Evolutionary conservation across 257 asterid species (phyloP).

Genomic region (Scutellaria galericulata): DNA sequence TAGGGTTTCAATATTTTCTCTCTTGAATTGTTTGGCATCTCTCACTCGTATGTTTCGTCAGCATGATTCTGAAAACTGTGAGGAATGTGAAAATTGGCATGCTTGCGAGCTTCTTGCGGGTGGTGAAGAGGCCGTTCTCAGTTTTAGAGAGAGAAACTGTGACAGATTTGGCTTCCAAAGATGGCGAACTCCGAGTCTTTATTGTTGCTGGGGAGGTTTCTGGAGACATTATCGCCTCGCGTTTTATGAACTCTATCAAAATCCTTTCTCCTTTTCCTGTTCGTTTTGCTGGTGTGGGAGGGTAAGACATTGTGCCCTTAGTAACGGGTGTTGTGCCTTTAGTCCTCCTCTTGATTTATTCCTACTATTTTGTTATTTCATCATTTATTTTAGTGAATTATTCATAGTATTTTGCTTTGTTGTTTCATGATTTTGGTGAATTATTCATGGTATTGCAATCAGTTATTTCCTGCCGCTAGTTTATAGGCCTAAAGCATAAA

Average conservation of each 20-base stretch:
- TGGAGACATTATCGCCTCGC: constrained; percentile 86
- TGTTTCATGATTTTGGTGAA: background rate
- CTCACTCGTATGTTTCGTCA: background rate
- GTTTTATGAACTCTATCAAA: constrained; percentile 74
- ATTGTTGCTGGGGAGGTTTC: constrained; percentile 98
- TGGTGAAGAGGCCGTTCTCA: constrained; percentile 46
- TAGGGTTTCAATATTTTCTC: too few species aligned
- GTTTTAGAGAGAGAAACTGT: constrained; percentile 47
- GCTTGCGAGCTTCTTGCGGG: constrained; percentile 36
- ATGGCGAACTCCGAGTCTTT: constrained; percentile 90
- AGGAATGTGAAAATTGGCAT: constrained; percentile 38
- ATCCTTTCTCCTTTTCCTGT: constrained; percentile 73
- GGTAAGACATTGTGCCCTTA: too few species aligned
- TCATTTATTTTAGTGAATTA: background rate
- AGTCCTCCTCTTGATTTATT: background rate
- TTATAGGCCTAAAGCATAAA: background rate
- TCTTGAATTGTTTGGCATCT: too few species aligned
- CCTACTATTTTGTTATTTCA: background rate
- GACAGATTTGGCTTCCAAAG: constrained; percentile 65
- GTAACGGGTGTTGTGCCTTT: too few species aligned
- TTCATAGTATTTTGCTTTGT: background rate
- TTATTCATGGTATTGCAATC: too few species aligned
- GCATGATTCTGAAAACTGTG: constrained; percentile 37
- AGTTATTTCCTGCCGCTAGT: background rate
- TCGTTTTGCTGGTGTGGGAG: constrained; percentile 86